A percentile compares a stretch with the other conserved stretches of the same genome.
These are phyloP conservation scores for Lachnellula willkommii DNA, from an alignment of 2,329 filamentous ascomycete genomes.

Conservation along the genomic window DNA sequence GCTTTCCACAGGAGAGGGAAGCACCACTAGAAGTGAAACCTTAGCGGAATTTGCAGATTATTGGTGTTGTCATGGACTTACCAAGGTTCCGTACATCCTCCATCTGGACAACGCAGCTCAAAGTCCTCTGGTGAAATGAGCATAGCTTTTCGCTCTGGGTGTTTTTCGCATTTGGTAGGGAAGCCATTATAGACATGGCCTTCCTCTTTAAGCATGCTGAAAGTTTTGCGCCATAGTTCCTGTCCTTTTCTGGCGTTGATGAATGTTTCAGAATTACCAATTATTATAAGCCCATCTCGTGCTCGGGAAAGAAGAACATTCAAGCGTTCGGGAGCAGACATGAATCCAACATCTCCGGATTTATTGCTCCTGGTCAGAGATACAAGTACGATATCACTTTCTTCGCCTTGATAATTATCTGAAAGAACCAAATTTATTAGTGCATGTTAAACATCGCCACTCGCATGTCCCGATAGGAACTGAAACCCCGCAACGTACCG, in stretches of 20 bases:
- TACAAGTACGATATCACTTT: constrained; percentile 65
- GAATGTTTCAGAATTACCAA: constrained; percentile 66
- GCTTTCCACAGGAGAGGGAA: constrained; percentile 50
- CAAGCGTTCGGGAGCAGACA: constrained; percentile 58
- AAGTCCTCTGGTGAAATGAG: constrained; percentile 53
- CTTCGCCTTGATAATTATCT: constrained; percentile 78
- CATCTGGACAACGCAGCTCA: constrained; percentile 57
- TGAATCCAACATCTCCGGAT: constrained; percentile 63
- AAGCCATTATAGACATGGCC: constrained; percentile 55
- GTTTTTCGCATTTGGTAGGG: constrained; percentile 54
- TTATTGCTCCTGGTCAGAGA: constrained; percentile 64
- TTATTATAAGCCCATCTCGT: constrained; percentile 58
- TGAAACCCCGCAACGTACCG: constrained; percentile 41
- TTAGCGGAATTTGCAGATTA: constrained; percentile 7
- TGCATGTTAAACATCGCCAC: background rate
- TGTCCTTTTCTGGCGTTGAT: constrained; percentile 52
- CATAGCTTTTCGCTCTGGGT: constrained; percentile 44
- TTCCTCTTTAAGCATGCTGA: constrained; percentile 48
- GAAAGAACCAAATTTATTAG: constrained; percentile 2
- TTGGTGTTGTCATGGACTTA: constrained; percentile 33
- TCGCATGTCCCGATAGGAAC: background rate
- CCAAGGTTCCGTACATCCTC: constrained; percentile 62
- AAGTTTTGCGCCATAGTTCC: constrained; percentile 52
- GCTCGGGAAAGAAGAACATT: constrained; percentile 68
- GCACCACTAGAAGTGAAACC: constrained; percentile 36